Conservation (phyloP, 805 yeast genomes). For the Kodamaea jinghongensis region DNA sequence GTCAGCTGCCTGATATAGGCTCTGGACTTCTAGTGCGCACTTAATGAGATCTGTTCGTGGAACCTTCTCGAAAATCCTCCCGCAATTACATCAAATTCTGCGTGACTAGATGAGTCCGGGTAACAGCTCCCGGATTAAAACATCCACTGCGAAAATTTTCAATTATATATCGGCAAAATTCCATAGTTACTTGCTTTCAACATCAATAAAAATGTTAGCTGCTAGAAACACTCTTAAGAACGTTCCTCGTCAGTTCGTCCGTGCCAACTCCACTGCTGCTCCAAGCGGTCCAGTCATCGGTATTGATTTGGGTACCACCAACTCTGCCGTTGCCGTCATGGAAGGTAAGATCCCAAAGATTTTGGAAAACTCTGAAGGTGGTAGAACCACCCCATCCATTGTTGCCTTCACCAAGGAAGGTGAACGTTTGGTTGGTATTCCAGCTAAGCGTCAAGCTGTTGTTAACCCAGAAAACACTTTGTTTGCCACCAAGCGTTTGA, state of each 20-base stretch:
- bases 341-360: slow-evolving; percentile 77
- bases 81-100: neutral
- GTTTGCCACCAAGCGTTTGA: slow-evolving; percentile 91
- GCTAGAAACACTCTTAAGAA: slow-evolving; percentile 39
- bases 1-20: too few relatives aligned
- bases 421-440: slow-evolving; percentile 88
- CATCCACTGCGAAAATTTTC: slow-evolving; percentile 18
- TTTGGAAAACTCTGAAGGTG: slow-evolving; percentile 69
- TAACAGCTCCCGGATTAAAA: slow-evolving; percentile 3
- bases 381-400: slow-evolving; percentile 81
- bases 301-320: slow-evolving; percentile 85
- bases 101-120: slow-evolving; percentile 6
- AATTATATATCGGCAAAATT: slow-evolving; percentile 6
- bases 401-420: slow-evolving; percentile 93
- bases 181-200: slow-evolving; percentile 1
- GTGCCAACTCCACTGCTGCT: slow-evolving; percentile 32
- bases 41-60: slow-evolving; percentile 3
- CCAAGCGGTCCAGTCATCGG: slow-evolving; percentile 66
- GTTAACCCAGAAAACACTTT: slow-evolving; percentile 92
- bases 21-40: too few relatives aligned
- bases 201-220: slow-evolving; percentile 33
- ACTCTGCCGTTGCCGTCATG: slow-evolving; percentile 85
- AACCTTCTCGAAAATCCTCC: slow-evolving; percentile 6
- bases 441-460: slow-evolving; percentile 95
- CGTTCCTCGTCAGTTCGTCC: slow-evolving; percentile 35